phyloP scores from a whole-genome alignment of 73 alveolate genomes.

The Paramecium octaurelia region DNA sequence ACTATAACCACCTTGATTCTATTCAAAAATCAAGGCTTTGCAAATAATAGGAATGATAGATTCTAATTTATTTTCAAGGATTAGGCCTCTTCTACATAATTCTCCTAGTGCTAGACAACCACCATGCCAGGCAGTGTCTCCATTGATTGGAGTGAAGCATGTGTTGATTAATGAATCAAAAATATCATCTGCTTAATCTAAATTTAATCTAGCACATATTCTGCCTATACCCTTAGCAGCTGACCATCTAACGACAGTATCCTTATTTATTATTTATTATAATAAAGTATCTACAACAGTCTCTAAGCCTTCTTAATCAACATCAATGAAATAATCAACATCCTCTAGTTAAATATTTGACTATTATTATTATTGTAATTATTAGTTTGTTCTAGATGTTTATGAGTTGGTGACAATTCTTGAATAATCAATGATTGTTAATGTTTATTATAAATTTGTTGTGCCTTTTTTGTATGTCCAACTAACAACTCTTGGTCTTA shows the following conservation, averaged over 20 bases:
- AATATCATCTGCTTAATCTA: slow-evolving; percentile 91
- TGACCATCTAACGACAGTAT: slow-evolving; percentile 94
- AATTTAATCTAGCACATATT: slow-evolving; percentile 84
- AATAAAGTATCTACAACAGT: slow-evolving; percentile 77
- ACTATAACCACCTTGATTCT: slow-evolving; percentile 70
- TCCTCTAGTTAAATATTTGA: slow-evolving; percentile 75
- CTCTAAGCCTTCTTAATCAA: slow-evolving; percentile 80
- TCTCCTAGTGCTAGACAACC: slow-evolving; percentile 97
- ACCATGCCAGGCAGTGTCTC: slow-evolving; percentile 94
- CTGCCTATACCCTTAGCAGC: slow-evolving; percentile 98
- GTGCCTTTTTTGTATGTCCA: slow-evolving; percentile 90
- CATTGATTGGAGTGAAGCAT: slow-evolving; percentile 82
- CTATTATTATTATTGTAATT: slow-evolving; percentile 44
- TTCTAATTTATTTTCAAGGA: slow-evolving; percentile 87
- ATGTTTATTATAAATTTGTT: slow-evolving; percentile 58
- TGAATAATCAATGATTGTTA: slow-evolving; percentile 26
- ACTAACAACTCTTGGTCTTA: slow-evolving; percentile 86
- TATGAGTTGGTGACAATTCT: slow-evolving; percentile 24
- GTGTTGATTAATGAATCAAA: slow-evolving; percentile 79
- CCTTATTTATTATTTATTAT: slow-evolving; percentile 84
- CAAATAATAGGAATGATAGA: slow-evolving; percentile 72
- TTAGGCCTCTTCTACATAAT: slow-evolving; percentile 96
- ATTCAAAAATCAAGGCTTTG: slow-evolving; percentile 60
- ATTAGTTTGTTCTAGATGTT: slow-evolving; percentile 45
- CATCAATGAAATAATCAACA: slow-evolving; percentile 72